phyloP scores from a whole-genome alignment of 2,329 filamentous ascomycete genomes.

The Epichloe sibirici region DNA sequence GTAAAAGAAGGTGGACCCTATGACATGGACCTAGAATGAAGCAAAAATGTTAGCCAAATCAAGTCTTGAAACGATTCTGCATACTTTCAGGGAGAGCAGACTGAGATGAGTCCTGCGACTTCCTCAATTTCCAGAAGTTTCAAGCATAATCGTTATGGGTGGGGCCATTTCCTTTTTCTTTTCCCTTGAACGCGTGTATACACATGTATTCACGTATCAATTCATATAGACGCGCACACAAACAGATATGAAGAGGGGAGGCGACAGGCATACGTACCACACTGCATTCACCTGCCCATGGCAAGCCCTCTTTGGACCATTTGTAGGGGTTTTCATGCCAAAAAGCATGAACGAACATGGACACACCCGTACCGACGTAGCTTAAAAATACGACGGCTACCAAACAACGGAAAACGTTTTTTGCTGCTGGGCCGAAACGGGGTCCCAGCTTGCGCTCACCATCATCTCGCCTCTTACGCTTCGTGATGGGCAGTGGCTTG shows the following conservation, averaged over 20 bases:
- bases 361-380: conserved; percentile 62
- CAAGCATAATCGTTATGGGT: too few relatives aligned
- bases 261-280: conserved; percentile 44
- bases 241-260: neutral
- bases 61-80: neutral
- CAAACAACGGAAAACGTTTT: conserved; percentile 64
- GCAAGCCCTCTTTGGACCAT: conserved; percentile 32
- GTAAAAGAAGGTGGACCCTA: conserved; percentile 78
- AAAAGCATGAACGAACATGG: conserved; percentile 65
- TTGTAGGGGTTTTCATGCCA: conserved; percentile 25
- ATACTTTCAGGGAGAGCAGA: neutral
- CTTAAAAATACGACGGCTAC: conserved; percentile 59
- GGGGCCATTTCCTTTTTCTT: too few relatives aligned
- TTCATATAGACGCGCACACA: too few relatives aligned
- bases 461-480: conserved; percentile 40
- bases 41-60: neutral
- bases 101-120: neutral
- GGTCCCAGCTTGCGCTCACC: conserved; percentile 30
- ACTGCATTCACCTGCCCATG: conserved; percentile 66
- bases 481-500: conserved; percentile 66
- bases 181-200: too few relatives aligned
- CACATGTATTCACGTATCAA: too few relatives aligned
- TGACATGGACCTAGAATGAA: conserved; percentile 61
- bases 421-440: conserved; percentile 53
- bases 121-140: neutral